phyloP scores from a whole-genome alignment of 1,284 basidiomycete genomes.

The Melampsora americana region DNA sequence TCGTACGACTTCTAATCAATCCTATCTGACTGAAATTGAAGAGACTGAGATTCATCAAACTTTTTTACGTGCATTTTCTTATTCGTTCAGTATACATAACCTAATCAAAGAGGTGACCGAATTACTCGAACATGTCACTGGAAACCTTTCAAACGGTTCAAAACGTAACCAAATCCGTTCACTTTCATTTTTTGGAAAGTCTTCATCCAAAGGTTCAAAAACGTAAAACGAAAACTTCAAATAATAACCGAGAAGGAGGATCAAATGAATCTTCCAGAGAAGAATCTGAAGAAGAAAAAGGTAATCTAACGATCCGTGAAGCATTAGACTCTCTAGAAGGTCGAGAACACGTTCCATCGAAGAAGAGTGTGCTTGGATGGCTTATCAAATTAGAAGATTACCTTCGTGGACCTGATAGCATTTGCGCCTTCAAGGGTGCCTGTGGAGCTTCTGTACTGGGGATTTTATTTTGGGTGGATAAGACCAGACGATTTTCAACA shows the following conservation, averaged over 20 bases:
- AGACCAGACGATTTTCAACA: slow-evolving; percentile 52
- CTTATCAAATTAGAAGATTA: slow-evolving; percentile 49
- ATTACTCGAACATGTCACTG: background rate
- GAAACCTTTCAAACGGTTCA: background rate
- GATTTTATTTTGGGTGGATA: slow-evolving; percentile 48
- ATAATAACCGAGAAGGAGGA: background rate
- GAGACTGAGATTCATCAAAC: no score
- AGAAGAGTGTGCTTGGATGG: slow-evolving; percentile 48
- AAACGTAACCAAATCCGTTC: slow-evolving; percentile 47
- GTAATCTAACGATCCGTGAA: slow-evolving; percentile 50
- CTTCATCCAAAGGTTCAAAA: slow-evolving; percentile 25
- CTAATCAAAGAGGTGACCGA: no score
- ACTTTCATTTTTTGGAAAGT: slow-evolving; percentile 53
- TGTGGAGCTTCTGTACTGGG: slow-evolving; percentile 52
- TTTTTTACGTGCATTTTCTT: no score
- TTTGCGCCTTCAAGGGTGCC: slow-evolving; percentile 53
- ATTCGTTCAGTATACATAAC: no score
- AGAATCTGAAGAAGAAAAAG: slow-evolving; percentile 34
- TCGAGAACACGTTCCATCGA: slow-evolving; percentile 46
- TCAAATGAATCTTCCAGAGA: slow-evolving; percentile 23
- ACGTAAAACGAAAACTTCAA: background rate
- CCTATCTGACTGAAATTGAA: no score
- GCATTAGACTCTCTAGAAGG: slow-evolving; percentile 52
- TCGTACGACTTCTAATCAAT: no score
- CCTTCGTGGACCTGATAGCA: slow-evolving; percentile 49